Evolutionary conservation across 2,329 filamentous ascomycete species (phyloP).

Genomic region (Fusarium falciforme): DNA sequence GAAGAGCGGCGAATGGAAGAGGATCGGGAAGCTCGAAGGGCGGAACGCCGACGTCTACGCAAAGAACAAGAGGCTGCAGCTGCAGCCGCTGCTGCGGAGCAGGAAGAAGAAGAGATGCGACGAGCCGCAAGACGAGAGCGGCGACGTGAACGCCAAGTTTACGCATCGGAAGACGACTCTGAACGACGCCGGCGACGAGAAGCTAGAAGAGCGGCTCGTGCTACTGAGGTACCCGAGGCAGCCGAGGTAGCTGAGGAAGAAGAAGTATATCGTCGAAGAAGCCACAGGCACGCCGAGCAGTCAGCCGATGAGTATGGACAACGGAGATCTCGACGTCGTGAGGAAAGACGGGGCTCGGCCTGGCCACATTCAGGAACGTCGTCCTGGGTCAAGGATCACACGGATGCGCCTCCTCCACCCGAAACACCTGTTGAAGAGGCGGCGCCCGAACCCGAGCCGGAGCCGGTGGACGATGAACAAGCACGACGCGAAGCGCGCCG

Average conservation of each 20-base stretch:
- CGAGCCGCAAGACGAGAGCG: slow-evolving; percentile 60
- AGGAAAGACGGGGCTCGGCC: slow-evolving; percentile 48
- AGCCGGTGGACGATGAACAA: slow-evolving; percentile 59
- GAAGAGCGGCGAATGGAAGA: slow-evolving; percentile 65
- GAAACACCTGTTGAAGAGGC: slow-evolving; percentile 49
- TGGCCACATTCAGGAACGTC: slow-evolving; percentile 75
- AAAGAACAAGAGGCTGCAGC: slow-evolving; percentile 61
- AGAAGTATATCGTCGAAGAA: slow-evolving; percentile 46
- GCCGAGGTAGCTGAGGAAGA: slow-evolving; percentile 46
- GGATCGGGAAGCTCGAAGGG: slow-evolving; percentile 65
- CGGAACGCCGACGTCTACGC: slow-evolving; percentile 62
- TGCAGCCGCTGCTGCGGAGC: slow-evolving; percentile 54
- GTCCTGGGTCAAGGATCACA: slow-evolving; percentile 75
- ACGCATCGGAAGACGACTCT: slow-evolving; percentile 62
- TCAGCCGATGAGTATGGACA: slow-evolving; percentile 60
- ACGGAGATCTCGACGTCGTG: slow-evolving; percentile 53
- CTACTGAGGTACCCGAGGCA: slow-evolving; percentile 44
- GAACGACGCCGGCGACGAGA: slow-evolving; percentile 66
- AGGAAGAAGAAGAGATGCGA: slow-evolving; percentile 60
- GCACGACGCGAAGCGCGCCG: slow-evolving; percentile 62
- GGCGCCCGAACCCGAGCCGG: slow-evolving; percentile 45
- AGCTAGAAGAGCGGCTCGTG: slow-evolving; percentile 59
- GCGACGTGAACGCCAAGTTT: slow-evolving; percentile 58
- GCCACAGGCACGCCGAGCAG: slow-evolving; percentile 49
- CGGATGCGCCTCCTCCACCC: slow-evolving; percentile 70